Base-by-base conservation (phyloP, 108 stramenopile genomes). In the Skeletonema marinoi region DNA sequence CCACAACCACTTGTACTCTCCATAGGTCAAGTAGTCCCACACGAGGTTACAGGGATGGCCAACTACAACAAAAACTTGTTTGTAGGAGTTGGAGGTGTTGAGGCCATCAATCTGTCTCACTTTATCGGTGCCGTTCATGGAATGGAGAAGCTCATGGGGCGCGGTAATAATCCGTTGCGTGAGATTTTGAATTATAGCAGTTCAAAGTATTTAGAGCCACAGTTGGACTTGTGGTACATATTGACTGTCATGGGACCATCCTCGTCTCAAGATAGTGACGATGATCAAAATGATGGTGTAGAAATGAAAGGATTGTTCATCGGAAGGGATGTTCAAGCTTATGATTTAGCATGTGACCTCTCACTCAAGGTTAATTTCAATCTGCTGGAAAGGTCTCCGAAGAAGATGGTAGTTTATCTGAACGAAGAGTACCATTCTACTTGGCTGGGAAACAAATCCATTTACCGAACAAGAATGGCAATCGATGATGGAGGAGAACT, bases 51-150 rank as follows among this genome's bases (percentile, higher is more conserved):
- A 87, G 98, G 98, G 13, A 97, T 98, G 97, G 96, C 98, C 17
- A 98, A 98, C 75, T 97, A 87, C 86, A 96, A 93, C 88, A 92
- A 95, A 78, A 98, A 98, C 48, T 67, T 97, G n/a, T 96, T 96
- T 73, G 89, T 92, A 1, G 92, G 92, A 9, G 88, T 89, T 1
- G 98, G 98, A 19, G 98, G 98, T 8, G 80, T 96, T 10, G 96
- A 97, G 25, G 93, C 97, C 7, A 97, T 98, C 77, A 96, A 98
- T 86, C 74, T 97, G 36, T 92, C 90, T 9, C 97, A 97, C 78
- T 98, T 98, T 67, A 97, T 98, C 62, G 98, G 98, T 2, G 97
- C 97, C n/a, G 93, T 95, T 11, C 94, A 97, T 74, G 98, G 98
- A 1, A 97, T 98, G 97, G 98, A 98, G 73, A 89, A 88, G 12